Evolutionary conservation across 768 basidiomycete genomes (phyloP).

Genomic region (Boletus bicolor): DNA sequence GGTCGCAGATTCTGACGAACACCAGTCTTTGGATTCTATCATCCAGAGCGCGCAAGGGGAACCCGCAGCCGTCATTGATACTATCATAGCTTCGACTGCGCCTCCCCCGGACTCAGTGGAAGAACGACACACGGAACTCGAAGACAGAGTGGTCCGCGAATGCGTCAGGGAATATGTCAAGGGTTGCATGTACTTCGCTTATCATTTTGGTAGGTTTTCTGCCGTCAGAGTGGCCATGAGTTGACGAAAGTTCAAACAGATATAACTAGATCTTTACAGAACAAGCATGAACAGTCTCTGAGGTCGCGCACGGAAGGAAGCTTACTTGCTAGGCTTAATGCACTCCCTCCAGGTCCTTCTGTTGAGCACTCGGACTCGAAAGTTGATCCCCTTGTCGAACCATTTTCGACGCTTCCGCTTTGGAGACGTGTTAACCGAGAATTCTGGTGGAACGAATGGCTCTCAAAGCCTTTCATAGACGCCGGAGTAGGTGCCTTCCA

Average conservation of each 20-base stretch:
- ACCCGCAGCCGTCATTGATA: constrained; percentile 51
- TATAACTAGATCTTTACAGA: constrained; percentile 78
- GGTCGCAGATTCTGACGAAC: constrained; percentile 15
- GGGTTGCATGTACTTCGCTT: constrained; percentile 89
- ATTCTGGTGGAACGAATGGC: constrained; percentile 97
- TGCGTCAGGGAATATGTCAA: constrained; percentile 72
- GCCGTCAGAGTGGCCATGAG: not conserved
- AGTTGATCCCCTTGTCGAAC: constrained; percentile 62
- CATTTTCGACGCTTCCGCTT: constrained; percentile 73
- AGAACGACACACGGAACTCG: constrained; percentile 72
- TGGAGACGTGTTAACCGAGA: constrained; percentile 89
- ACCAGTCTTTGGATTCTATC: constrained; percentile 34
- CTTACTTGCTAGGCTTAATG: constrained; percentile 60
- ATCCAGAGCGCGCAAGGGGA: constrained; percentile 45
- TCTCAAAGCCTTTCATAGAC: constrained; percentile 81
- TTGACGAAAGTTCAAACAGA: constrained; percentile 41
- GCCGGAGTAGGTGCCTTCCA: constrained; percentile 59
- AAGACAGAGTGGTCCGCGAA: constrained; percentile 79
- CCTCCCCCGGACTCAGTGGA: constrained; percentile 60
- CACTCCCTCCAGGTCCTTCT: constrained; percentile 35
- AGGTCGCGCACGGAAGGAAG: constrained; percentile 57
- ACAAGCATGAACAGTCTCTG: constrained; percentile 65
- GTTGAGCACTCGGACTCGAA: constrained; percentile 32
- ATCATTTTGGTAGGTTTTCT: constrained; percentile 66
- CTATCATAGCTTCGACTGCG: constrained; percentile 58